Percentiles rank a stretch among this genome's conserved stretches.
These are phyloP conservation scores for Bassia scoparia DNA, from an alignment of 148 eudicot genomes.

Conservation along the genomic window DNA sequence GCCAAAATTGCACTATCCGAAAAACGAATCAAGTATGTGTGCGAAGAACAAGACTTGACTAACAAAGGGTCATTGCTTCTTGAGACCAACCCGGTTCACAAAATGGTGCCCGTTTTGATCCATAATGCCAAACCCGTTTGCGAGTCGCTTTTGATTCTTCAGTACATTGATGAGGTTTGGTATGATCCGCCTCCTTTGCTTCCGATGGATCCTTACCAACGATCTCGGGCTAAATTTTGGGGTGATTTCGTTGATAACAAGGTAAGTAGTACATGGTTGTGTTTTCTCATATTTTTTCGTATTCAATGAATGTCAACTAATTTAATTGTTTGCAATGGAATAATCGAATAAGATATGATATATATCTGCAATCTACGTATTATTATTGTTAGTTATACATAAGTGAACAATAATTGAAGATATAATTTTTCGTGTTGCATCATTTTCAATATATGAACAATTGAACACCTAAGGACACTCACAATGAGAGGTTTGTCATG, in stretches of 20 bases:
- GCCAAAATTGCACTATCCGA: conserved; percentile 28
- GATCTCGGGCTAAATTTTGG: conserved; percentile 25
- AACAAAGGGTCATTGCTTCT: conserved; percentile 10
- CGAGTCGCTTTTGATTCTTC: conserved; percentile 21
- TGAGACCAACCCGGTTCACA: conserved; percentile 24
- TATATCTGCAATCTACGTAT: too few species aligned
- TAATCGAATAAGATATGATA: too few species aligned
- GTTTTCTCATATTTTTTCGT: too few species aligned
- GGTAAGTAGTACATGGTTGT: too few species aligned
- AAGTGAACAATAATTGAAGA: too few species aligned
- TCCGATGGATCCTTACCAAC: conserved; percentile 9
- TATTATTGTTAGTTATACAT: too few species aligned
- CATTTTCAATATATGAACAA: too few species aligned
- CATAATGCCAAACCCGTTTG: conserved; percentile 21
- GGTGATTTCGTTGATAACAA: conserved; percentile 21
- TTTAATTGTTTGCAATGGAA: too few species aligned
- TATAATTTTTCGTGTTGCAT: too few species aligned
- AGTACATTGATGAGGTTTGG: conserved; percentile 29
- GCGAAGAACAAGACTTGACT: conserved; percentile 13
- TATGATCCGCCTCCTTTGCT: not conserved
- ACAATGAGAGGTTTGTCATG: too few species aligned
- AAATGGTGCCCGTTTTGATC: conserved; percentile 23
- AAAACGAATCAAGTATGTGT: conserved; percentile 16
- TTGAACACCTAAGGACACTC: too few species aligned
- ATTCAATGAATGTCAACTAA: too few species aligned